A percentile compares a stretch with the other conserved stretches of the same genome.
Evolutionary conservation across 2,329 filamentous ascomycete species (phyloP).

Genomic region (Parafenestella ontariensis): DNA sequence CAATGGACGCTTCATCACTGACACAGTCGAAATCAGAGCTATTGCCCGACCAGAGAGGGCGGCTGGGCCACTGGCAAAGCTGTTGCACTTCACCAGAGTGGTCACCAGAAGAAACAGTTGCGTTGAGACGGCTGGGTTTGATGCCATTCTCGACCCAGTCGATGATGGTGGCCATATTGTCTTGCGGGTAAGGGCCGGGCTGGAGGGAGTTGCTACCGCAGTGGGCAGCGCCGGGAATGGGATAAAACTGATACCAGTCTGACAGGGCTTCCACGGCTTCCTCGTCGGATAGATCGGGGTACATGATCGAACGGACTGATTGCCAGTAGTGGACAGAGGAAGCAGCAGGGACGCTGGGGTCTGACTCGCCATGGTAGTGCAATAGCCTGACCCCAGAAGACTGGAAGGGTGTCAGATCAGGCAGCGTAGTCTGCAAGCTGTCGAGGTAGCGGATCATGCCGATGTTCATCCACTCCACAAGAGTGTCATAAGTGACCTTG

Average conservation of each 20-base stretch:
- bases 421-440: conserved; percentile 61
- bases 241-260: conserved; percentile 64
- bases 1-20: conserved; percentile 48
- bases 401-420: conserved; percentile 61
- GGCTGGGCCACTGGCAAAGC: conserved; percentile 53
- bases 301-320: conserved; percentile 61
- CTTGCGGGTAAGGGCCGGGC: conserved; percentile 52
- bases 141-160: conserved; percentile 61
- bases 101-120: conserved; percentile 37
- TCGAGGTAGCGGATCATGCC: conserved; percentile 59
- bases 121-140: conserved; percentile 55
- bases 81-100: conserved; percentile 47
- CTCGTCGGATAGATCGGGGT: conserved; percentile 49
- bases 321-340: conserved; percentile 65
- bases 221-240: conserved; percentile 62
- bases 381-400: conserved; percentile 62
- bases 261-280: conserved; percentile 52
- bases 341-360: conserved; percentile 60
- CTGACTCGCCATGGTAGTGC: conserved; percentile 66
- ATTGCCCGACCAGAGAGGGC: conserved; percentile 49
- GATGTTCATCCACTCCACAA: conserved; percentile 62
- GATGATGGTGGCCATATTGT: conserved; percentile 49
- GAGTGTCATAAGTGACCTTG: conserved; percentile 63
- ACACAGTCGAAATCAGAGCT: conserved; percentile 50
- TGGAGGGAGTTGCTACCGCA: conserved; percentile 47